Evolutionary conservation across 768 basidiomycete species (phyloP), one percentile per base, ranked within the genome.

Genomic region (Hortiboletus campestris): DNA sequence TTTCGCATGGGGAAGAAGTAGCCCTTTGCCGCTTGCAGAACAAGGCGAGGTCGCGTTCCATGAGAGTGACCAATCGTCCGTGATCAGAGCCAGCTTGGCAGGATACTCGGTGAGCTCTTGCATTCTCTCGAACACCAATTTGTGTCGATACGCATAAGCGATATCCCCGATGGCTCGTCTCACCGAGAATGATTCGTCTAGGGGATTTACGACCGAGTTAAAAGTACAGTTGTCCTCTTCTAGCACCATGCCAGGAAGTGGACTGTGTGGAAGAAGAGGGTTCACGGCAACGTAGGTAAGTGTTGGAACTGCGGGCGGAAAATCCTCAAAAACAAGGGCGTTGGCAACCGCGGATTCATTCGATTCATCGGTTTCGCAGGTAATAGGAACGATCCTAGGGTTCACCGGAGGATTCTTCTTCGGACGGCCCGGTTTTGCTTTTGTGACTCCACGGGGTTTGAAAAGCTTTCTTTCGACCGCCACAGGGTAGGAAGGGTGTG

Each of bases 381-480:
- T 17, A 29, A 16, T 25, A n/a, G 53, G 53, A 29, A 31, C 34
- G 32, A 49, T 32, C 53, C 57, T 57, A 42, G 35, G 49, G 54
- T 53, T 51, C 47, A 29, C 32, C 13, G 45, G 45, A 31, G 48
- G 47, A 39, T 39, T 54, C 50, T 67, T 74, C 55, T 49, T 71
- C 38, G 68, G 69, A 47, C 67, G 68, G 41, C 68, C 68, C 12
- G 57, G 61, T 56, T 57, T 80, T 41, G 54, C 58, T 55, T 71
- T 74, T 16, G 65, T 62, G 58, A 71, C 39, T 41, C 66, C 68
- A 40, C 70, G 68, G 51, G 66, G 53, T 44, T 66, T 70, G 41
- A 42, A 48, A 17, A 55, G 2, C 45, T 55, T 70, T 53, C 49
- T 54, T 25, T 66, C 59, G 4, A 52, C 22, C 36, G 44, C 46